Evolutionary conservation across 2,329 filamentous ascomycete species (phyloP).

Genomic region (Monilinia aucupariae): DNA sequence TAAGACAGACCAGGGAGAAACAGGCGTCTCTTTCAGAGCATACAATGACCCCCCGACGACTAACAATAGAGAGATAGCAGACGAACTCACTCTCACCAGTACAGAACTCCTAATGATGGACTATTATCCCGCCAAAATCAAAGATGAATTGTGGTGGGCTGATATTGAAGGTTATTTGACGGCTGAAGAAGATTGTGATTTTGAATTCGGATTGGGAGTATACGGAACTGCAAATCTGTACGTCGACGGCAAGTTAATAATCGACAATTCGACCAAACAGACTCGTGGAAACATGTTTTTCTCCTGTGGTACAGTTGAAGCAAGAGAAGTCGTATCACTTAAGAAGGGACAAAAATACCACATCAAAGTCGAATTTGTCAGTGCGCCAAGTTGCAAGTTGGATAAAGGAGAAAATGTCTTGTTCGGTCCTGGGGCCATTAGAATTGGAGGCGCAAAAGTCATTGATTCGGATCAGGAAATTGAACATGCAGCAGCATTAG

Average conservation of each 20-base stretch:
- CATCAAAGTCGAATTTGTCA: conserved; percentile 44
- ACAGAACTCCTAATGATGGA: conserved; percentile 47
- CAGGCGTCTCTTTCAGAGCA: conserved; percentile 56
- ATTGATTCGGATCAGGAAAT: conserved; percentile 56
- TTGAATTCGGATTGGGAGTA: conserved; percentile 37
- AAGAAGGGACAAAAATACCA: conserved; percentile 34
- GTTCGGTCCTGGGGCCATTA: conserved; percentile 55
- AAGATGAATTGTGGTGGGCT: conserved; percentile 36
- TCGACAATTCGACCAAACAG: conserved; percentile 36
- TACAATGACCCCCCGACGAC: conserved; percentile 54
- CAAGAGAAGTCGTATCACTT: conserved; percentile 28
- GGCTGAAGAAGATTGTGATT: conserved; percentile 32
- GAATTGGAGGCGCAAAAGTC: conserved; percentile 55
- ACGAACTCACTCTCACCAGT: conserved; percentile 42
- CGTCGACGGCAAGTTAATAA: conserved; percentile 34
- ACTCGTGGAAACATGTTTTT: conserved; percentile 38
- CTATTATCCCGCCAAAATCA: conserved; percentile 40
- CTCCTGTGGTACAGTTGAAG: conserved; percentile 36
- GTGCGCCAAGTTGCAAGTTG: conserved; percentile 52
- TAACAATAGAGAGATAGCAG: conserved; percentile 45
- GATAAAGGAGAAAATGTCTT: conserved; percentile 43
- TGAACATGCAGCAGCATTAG: conserved; percentile 58
- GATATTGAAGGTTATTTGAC: conserved; percentile 36
- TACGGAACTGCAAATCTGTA: conserved; percentile 37
- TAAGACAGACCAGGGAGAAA: conserved; percentile 47